Conservation (phyloP, 1,284 basidiomycete genomes). For the Cryptococcus neoformans region DNA sequence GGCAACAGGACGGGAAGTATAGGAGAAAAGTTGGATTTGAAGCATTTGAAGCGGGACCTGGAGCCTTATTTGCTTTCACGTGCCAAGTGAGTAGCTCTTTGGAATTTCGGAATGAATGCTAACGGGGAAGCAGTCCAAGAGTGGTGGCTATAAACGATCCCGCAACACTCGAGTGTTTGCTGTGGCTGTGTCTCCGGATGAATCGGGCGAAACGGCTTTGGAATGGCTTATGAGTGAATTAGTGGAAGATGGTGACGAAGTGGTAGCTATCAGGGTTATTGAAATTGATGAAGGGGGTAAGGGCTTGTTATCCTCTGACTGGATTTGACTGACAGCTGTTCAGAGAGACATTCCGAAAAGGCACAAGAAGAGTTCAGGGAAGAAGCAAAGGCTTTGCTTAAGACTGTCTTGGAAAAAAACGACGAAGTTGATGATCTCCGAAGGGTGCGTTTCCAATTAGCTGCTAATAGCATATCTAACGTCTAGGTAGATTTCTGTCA, state of each 20-base stretch:
- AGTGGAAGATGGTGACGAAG: slow-evolving; percentile 89
- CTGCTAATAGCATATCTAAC: slow-evolving; percentile 11
- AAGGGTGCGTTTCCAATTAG: slow-evolving; percentile 54
- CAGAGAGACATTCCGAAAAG: slow-evolving; percentile 59
- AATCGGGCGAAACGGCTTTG: slow-evolving; percentile 76
- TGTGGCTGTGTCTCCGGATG: slow-evolving; percentile 84
- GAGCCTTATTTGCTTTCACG: slow-evolving; percentile 51
- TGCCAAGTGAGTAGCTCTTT: slow-evolving; percentile 45
- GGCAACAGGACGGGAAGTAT: slow-evolving; percentile 54
- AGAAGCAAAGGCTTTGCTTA: slow-evolving; percentile 80
- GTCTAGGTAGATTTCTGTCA: slow-evolving; percentile 68
- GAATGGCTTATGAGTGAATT: slow-evolving; percentile 86
- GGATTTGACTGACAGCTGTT: slow-evolving; percentile 28
- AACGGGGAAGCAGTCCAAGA: slow-evolving; percentile 61
- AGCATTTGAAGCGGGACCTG: slow-evolving; percentile 66
- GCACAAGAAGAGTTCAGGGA: slow-evolving; percentile 77
- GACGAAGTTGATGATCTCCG: slow-evolving; percentile 73
- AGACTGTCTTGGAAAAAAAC: slow-evolving; percentile 75
- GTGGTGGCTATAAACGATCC: slow-evolving; percentile 72
- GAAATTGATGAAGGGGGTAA: slow-evolving; percentile 73
- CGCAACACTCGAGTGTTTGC: slow-evolving; percentile 85
- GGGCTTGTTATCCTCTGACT: slow-evolving; percentile 20
- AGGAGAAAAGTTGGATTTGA: slow-evolving; percentile 86
- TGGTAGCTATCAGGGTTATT: slow-evolving; percentile 86
- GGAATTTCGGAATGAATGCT: background rate